Percentiles rank a stretch among this genome's conserved stretches.
phyloP scores from a whole-genome alignment of 352 stramenopile genomes.

The Phytophthora crassamura region DNA sequence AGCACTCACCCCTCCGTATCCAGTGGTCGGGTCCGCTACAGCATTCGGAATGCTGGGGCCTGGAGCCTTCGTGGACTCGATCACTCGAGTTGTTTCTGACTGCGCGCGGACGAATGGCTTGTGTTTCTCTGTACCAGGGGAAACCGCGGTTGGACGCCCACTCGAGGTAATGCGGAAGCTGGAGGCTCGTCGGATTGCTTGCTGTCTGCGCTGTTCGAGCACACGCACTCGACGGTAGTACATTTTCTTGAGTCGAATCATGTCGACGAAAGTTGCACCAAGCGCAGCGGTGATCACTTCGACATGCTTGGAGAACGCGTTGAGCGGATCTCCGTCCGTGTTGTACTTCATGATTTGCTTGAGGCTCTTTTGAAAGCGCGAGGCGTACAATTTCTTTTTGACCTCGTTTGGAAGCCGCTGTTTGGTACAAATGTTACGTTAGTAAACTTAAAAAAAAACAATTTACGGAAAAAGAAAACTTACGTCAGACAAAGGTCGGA shows the following conservation, averaged over 20 bases:
- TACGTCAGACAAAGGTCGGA: conserved; percentile 69
- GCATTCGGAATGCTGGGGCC: neutral
- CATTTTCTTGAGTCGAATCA: conserved; percentile 63
- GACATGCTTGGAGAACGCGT: conserved; percentile 71
- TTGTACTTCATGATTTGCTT: conserved; percentile 86
- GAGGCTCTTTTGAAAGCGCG: conserved; percentile 66
- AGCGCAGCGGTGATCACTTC: conserved; percentile 75
- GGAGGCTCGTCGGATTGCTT: conserved; percentile 18
- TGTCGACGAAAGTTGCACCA: conserved; percentile 60
- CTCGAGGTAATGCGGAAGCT: conserved; percentile 24
- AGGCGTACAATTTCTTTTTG: conserved; percentile 78
- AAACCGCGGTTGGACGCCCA: conserved; percentile 15
- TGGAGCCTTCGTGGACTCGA: neutral
- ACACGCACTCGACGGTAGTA: conserved; percentile 43
- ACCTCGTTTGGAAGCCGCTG: conserved; percentile 76
- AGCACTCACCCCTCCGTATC: neutral
- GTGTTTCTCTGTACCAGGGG: neutral
- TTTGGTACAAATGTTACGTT: neutral
- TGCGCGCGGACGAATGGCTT: neutral
- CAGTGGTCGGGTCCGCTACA: neutral
- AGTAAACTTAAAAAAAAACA: too few relatives aligned
- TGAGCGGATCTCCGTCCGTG: conserved; percentile 73
- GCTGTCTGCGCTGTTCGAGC: conserved; percentile 23
- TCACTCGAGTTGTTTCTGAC: neutral
- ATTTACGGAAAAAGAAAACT: conserved; percentile 3